phyloP scores from a whole-genome alignment of 345 rosid genomes.

The Salix dunnii region DNA sequence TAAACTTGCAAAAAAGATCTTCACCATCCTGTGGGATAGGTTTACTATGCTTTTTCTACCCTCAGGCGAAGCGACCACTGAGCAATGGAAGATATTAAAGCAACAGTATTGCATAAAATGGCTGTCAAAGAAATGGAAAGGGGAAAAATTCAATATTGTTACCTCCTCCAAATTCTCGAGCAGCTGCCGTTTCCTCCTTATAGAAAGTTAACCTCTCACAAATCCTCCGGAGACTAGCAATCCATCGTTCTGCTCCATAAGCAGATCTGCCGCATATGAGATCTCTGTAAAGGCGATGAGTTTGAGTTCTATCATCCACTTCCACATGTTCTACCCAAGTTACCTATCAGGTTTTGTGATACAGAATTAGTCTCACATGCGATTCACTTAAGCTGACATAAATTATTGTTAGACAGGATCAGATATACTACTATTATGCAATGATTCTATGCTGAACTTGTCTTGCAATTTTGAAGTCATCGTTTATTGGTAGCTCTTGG shows the following conservation, averaged over 20 bases:
- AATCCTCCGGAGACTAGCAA: constrained; percentile 47
- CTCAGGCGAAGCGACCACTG: constrained; percentile 26
- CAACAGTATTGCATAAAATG: too few species aligned
- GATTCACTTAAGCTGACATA: neutral
- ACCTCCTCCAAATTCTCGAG: constrained; percentile 39
- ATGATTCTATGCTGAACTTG: neutral
- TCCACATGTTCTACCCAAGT: constrained; percentile 84
- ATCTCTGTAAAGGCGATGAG: constrained; percentile 53
- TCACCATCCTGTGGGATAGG: constrained; percentile 66
- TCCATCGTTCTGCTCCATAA: constrained; percentile 69
- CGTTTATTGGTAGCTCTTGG: neutral
- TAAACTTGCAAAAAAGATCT: constrained; percentile 43
- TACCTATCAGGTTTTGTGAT: constrained; percentile 33
- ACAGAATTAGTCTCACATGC: neutral
- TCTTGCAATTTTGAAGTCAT: neutral
- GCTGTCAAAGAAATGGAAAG: neutral
- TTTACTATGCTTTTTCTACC: constrained; percentile 50
- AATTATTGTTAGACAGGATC: neutral
- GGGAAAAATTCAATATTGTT: neutral
- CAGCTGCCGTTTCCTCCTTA: constrained; percentile 6
- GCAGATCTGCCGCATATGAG: constrained; percentile 36
- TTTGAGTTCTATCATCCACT: constrained; percentile 47
- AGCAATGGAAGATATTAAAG: neutral
- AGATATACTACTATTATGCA: neutral
- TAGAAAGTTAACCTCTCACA: constrained; percentile 53